Percentiles rank a stretch among this genome's conserved stretches.
These are phyloP conservation scores for Cercospora brassicicola DNA, from an alignment of 2,329 filamentous ascomycete genomes.

Conservation along the genomic window DNA sequence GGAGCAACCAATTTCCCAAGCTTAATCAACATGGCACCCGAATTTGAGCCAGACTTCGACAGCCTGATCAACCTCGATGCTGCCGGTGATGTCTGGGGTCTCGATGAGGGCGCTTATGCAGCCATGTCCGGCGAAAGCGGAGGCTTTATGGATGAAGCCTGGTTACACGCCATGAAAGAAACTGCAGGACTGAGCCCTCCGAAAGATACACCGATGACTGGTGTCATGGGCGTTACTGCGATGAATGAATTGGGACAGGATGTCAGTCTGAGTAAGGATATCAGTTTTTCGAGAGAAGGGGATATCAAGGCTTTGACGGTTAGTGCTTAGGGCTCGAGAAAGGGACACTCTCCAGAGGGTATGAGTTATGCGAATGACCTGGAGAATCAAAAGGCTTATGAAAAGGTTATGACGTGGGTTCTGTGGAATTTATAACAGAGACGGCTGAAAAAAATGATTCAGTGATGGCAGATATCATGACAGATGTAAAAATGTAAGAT, in stretches of 20 bases:
- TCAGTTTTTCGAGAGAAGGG: slow-evolving; percentile 10
- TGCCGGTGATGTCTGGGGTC: slow-evolving; percentile 37
- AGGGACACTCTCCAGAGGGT: neutral
- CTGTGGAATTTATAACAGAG: neutral
- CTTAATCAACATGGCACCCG: slow-evolving; percentile 13
- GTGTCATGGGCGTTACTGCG: slow-evolving; percentile 12
- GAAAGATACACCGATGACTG: slow-evolving; percentile 13
- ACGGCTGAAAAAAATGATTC: neutral
- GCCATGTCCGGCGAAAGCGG: slow-evolving; percentile 38
- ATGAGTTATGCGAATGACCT: neutral
- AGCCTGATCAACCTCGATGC: slow-evolving; percentile 41
- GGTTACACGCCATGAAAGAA: slow-evolving; percentile 39
- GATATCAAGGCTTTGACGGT: slow-evolving; percentile 11
- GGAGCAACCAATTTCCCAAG: slow-evolving; percentile 15
- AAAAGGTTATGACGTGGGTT: neutral
- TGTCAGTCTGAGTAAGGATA: slow-evolving; percentile 11
- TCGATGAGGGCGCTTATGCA: slow-evolving; percentile 39
- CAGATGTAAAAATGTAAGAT: neutral
- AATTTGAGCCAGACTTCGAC: slow-evolving; percentile 42
- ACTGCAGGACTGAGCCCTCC: slow-evolving; percentile 8
- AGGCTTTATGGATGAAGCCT: slow-evolving; percentile 41
- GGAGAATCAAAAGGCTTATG: neutral
- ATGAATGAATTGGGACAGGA: slow-evolving; percentile 11
- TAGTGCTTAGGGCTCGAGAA: neutral
- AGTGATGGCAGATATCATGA: neutral